Percentiles rank a stretch among this genome's conserved stretches.
These are phyloP conservation scores for Chytriomyces hyalinus DNA, from an alignment of 192 early-diverging fungal genomes.

Conservation along the genomic window DNA sequence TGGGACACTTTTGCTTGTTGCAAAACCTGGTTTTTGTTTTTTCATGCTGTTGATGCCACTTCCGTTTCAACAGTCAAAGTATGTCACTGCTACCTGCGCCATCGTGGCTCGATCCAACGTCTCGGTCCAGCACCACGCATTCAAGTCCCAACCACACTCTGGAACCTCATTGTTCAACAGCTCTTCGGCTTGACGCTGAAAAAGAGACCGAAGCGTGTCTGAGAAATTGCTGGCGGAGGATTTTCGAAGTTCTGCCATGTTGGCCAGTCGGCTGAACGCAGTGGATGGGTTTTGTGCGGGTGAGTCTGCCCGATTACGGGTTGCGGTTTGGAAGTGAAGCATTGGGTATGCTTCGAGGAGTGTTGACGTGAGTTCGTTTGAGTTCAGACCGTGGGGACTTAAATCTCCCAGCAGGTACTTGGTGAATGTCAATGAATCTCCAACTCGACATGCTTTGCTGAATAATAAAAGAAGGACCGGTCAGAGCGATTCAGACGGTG, in stretches of 20 bases:
- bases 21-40: constrained; percentile 27
- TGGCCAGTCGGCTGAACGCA: constrained; percentile 3
- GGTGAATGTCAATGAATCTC: background rate
- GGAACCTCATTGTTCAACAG: background rate
- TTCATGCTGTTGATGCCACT: background rate
- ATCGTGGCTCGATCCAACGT: constrained; percentile 32
- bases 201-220: constrained; percentile 21
- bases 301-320: background rate
- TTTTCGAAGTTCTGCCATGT: constrained; percentile 9
- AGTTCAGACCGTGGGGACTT: constrained; percentile 6
- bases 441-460: constrained; percentile 18
- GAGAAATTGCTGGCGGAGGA: constrained; percentile 1
- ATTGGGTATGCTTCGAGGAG: background rate
- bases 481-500: background rate
- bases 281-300: constrained; percentile 1
- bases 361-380: constrained; percentile 16
- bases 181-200: constrained; percentile 25
- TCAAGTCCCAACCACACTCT: constrained; percentile 30
- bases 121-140: constrained; percentile 48
- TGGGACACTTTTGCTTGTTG: constrained; percentile 25
- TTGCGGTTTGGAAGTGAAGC: constrained; percentile 3
- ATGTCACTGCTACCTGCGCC: constrained; percentile 22
- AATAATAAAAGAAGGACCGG: background rate
- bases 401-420: constrained; percentile 14
- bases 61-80: background rate